Evolutionary conservation across 2,329 filamentous ascomycete species (phyloP).

Genomic region (Aspergillus uvarum): DNA sequence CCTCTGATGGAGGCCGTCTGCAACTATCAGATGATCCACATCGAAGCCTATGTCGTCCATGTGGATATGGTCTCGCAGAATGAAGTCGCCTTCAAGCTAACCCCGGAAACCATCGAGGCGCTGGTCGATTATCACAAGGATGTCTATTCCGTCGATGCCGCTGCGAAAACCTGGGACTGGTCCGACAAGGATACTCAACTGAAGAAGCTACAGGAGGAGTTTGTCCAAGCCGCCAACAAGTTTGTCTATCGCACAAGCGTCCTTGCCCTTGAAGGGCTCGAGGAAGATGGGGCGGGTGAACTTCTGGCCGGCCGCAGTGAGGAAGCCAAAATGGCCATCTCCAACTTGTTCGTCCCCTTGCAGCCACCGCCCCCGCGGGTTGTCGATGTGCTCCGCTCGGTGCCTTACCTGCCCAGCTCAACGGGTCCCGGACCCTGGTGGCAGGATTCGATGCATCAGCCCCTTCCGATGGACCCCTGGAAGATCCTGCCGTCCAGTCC

Average conservation of each 20-base stretch:
- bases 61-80: conserved; percentile 98
- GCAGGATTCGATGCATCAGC: conserved; percentile 69
- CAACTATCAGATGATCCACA: conserved; percentile 89
- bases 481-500: conserved; percentile 87
- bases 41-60: conserved; percentile 97
- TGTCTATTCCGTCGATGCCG: conserved; percentile 85
- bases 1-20: conserved; percentile 81
- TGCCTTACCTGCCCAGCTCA: conserved; percentile 81
- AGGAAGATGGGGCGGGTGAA: conserved; percentile 95
- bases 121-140: conserved; percentile 96
- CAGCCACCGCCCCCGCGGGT: conserved; percentile 84
- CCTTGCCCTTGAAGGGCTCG: conserved; percentile 86
- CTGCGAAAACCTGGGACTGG: conserved; percentile 89
- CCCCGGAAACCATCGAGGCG: conserved; percentile 86
- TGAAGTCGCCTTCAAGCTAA: conserved; percentile 97
- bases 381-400: conserved; percentile 84
- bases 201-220: conserved; percentile 97
- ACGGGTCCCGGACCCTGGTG: conserved; percentile 74
- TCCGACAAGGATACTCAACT: conserved; percentile 92
- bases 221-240: conserved; percentile 93
- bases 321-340: conserved; percentile 85
- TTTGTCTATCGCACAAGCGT: conserved; percentile 92
- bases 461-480: conserved; percentile 80
- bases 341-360: conserved; percentile 79
- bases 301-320: conserved; percentile 87